These are phyloP conservation scores for Daldinia loculata DNA, from an alignment of 495 filamentous ascomycete genomes.

Conservation along the genomic window DNA sequence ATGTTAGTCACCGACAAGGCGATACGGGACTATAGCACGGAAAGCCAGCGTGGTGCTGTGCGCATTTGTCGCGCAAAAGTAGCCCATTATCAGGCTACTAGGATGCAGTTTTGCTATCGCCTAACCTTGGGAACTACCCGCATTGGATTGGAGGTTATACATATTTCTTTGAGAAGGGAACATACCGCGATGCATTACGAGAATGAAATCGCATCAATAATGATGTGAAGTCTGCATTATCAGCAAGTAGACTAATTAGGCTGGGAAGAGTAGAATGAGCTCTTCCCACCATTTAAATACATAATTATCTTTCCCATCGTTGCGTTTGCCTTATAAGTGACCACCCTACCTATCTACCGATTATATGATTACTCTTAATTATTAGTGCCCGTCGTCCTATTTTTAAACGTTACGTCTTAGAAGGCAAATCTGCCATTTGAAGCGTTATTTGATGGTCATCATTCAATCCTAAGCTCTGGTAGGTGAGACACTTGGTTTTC, in stretches of 20 bases:
- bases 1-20: constrained; percentile 5
- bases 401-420: too few species aligned
- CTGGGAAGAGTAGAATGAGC: neutral
- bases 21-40: neutral
- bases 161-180: constrained; percentile 4
- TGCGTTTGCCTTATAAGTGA: neutral
- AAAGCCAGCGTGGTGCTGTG: neutral
- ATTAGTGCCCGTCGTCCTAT: too few species aligned
- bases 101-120: neutral
- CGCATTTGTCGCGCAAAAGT: neutral
- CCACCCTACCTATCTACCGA: neutral
- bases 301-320: neutral
- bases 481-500: too few species aligned
- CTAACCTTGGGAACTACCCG: neutral
- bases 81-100: neutral
- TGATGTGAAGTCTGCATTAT: neutral
- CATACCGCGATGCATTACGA: constrained; percentile 12
- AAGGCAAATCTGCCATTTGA: too few species aligned
- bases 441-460: too few species aligned
- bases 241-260: neutral
- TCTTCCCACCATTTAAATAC: neutral
- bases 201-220: constrained; percentile 4
- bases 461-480: too few species aligned
- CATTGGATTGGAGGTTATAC: constrained; percentile 8
- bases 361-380: too few species aligned